These are phyloP conservation scores for Botrytis porri DNA, from an alignment of 2,329 filamentous ascomycete species.

Conservation along the genomic window DNA sequence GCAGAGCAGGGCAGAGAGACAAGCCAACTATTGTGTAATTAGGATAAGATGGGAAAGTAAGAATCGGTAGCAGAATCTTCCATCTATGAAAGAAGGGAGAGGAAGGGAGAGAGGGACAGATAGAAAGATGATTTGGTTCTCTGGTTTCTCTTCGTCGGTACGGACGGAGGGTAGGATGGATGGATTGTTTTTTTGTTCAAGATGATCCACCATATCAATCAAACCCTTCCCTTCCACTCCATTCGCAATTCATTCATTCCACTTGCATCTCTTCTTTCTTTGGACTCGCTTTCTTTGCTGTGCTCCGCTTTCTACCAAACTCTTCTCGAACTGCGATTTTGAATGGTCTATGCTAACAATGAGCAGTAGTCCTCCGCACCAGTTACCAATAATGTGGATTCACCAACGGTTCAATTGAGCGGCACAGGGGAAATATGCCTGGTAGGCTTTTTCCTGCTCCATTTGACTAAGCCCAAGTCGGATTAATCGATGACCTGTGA, in stretches of 20 bases:
- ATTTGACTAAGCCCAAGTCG: not conserved
- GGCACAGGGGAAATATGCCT: not conserved
- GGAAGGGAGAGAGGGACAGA: not conserved
- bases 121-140: not conserved
- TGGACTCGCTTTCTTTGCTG: not conserved
- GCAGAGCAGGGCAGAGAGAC: not conserved
- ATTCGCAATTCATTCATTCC: not conserved
- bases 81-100: not conserved
- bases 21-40: not conserved
- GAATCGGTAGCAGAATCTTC: not conserved
- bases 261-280: not conserved
- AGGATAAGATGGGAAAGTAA: not conserved
- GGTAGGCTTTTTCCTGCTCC: not conserved
- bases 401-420: not conserved
- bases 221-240: not conserved
- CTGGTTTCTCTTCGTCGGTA: not conserved
- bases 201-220: not conserved
- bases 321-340: not conserved
- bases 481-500: not conserved
- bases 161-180: not conserved
- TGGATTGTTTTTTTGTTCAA: not conserved
- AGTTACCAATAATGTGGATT: not conserved
- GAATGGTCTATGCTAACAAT: not conserved
- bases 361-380: not conserved
- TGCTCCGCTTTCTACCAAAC: not conserved